Evolutionary conservation across 441 rosid genomes (phyloP).

Genomic region (Corymbia citriodora): DNA sequence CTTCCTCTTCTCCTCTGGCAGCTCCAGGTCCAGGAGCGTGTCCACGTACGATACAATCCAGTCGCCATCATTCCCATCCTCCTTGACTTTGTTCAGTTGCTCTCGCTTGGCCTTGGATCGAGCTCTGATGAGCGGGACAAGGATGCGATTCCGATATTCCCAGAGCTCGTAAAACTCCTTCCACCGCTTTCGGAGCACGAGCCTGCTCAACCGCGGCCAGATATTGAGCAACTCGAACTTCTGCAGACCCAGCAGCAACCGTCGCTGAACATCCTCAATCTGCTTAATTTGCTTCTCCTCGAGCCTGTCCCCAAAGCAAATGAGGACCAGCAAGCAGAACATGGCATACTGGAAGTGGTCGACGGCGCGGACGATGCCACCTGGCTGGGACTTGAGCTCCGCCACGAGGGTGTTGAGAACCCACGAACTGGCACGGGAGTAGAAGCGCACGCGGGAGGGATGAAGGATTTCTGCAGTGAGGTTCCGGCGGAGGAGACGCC

Average conservation of each 20-base stretch:
- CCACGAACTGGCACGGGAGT: neutral
- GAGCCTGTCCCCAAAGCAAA: neutral
- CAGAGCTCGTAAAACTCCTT: neutral
- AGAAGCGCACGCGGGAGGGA: neutral
- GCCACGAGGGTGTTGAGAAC: neutral
- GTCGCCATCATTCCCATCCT: neutral
- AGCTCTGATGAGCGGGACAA: neutral
- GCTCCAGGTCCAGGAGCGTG: neutral
- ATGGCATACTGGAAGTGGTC: neutral
- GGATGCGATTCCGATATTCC: neutral
- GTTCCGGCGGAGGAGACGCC: neutral
- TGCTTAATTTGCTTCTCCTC: neutral
- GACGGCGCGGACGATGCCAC: neutral
- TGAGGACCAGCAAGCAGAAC: neutral
- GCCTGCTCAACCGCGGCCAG: neutral
- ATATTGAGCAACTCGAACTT: neutral
- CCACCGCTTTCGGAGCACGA: neutral
- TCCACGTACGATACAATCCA: neutral
- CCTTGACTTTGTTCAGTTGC: neutral
- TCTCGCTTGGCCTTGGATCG: neutral
- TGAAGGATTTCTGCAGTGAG: neutral
- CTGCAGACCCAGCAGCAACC: neutral
- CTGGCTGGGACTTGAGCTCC: neutral
- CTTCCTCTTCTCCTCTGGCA: neutral
- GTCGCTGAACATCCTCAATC: neutral